Percentiles rank a stretch among this genome's conserved stretches.
These are phyloP conservation scores for Canavalia ensiformis DNA, from an alignment of 306 rosid species.

Conservation along the genomic window DNA sequence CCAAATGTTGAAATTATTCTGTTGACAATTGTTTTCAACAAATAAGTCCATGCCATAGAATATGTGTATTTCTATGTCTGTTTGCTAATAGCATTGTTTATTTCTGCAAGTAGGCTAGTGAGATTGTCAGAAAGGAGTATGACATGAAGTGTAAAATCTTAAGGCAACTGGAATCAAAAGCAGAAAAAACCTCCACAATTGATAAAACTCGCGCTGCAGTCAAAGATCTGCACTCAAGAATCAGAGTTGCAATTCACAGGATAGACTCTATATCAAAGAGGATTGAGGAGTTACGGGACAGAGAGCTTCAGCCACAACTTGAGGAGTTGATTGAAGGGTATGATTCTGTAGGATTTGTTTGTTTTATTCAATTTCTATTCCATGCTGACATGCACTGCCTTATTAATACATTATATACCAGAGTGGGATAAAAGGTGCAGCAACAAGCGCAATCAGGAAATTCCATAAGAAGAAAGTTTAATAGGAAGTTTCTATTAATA, in stretches of 20 bases:
- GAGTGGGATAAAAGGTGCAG: constrained; percentile 18
- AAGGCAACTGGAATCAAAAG: constrained; percentile 83
- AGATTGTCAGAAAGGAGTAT: constrained; percentile 79
- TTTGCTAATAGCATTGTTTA: constrained; percentile 10
- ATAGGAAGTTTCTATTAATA: constrained; percentile 20
- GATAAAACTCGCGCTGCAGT: constrained; percentile 88
- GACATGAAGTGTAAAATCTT: constrained; percentile 80
- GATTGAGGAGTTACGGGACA: constrained; percentile 91
- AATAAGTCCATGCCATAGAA: not conserved
- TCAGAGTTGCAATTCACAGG: constrained; percentile 81
- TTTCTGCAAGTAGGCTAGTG: constrained; percentile 76
- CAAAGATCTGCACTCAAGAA: constrained; percentile 96
- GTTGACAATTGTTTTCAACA: constrained; percentile 31
- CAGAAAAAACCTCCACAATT: constrained; percentile 58
- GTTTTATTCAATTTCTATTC: constrained; percentile 5
- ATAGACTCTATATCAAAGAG: constrained; percentile 93
- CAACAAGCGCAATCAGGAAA: not conserved
- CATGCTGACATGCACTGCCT: not conserved
- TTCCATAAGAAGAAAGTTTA: not conserved
- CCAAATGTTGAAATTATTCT: constrained; percentile 9
- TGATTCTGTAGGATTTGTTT: constrained; percentile 44
- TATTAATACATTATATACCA: not conserved
- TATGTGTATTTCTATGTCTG: constrained; percentile 1
- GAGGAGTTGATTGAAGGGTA: constrained; percentile 95
- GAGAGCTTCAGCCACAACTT: constrained; percentile 96